Evolutionary conservation across 2,329 filamentous ascomycete genomes (phyloP).

Genomic region (Volutella citrinella): DNA sequence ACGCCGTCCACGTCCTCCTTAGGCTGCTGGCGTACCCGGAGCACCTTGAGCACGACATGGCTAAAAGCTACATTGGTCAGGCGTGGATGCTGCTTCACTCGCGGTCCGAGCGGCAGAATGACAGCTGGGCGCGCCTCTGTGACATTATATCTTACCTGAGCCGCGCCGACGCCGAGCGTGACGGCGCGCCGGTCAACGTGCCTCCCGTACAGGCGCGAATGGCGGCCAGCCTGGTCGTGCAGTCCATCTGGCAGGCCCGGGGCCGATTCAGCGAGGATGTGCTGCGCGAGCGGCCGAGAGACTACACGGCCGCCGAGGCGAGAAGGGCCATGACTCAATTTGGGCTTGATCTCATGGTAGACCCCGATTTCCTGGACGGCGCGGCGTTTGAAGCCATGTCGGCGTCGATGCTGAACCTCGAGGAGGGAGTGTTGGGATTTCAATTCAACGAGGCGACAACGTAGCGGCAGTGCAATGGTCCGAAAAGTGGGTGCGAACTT

Average conservation of each 20-base stretch:
- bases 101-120: conserved; percentile 1
- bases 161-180: no score
- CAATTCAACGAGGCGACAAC: no score
- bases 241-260: conserved; percentile 3
- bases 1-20: no score
- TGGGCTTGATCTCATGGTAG: conserved; percentile 3
- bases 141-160: conserved; percentile 4
- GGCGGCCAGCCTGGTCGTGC: neutral
- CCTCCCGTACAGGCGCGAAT: conserved; percentile 1
- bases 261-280: conserved; percentile 5
- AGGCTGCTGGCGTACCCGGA: conserved; percentile 1
- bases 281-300: neutral
- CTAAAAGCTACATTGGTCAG: conserved; percentile 1
- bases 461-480: no score
- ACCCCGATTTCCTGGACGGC: conserved; percentile 2
- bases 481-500: no score
- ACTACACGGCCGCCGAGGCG: conserved; percentile 2
- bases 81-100: conserved; percentile 2
- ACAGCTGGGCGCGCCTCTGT: conserved; percentile 1
- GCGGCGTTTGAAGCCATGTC: no score
- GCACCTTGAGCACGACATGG: neutral
- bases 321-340: conserved; percentile 2
- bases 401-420: no score
- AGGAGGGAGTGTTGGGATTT: no score
- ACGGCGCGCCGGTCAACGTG: no score